phyloP scores from a whole-genome alignment of 768 basidiomycete species.

The Lactarius hatsudake region DNA sequence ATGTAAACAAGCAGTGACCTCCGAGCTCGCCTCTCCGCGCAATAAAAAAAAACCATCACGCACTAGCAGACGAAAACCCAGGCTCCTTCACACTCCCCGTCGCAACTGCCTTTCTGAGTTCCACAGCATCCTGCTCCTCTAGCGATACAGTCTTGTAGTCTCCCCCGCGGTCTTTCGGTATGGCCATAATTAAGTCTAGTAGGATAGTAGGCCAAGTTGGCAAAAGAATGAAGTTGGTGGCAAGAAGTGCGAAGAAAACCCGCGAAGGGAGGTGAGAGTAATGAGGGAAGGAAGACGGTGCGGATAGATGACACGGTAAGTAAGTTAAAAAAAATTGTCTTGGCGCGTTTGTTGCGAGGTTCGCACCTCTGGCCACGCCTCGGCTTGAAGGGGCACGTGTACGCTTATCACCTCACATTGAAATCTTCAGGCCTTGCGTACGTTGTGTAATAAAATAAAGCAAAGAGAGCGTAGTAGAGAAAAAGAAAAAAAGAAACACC shows the following conservation, averaged over 20 bases:
- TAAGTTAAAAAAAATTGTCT: not conserved
- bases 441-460: not conserved
- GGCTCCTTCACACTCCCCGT: conserved; percentile 38
- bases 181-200: conserved; percentile 16
- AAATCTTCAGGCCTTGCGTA: not conserved
- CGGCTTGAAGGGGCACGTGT: not conserved
- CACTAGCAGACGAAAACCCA: conserved; percentile 33
- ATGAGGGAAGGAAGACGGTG: not conserved
- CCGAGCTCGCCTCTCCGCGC: not conserved
- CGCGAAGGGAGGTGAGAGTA: not conserved
- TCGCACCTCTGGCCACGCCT: not conserved
- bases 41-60: conserved; percentile 15
- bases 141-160: conserved; percentile 30
- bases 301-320: not conserved
- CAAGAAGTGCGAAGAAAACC: not conserved
- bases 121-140: conserved; percentile 46
- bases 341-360: not conserved
- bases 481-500: not conserved
- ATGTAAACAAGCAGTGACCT: not conserved
- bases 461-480: not conserved
- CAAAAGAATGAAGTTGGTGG: not conserved
- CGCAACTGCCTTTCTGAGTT: conserved; percentile 52
- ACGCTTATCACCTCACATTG: not conserved
- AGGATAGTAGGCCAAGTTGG: not conserved
- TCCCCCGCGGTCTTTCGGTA: conserved; percentile 18